Conservation (phyloP, 2,329 filamentous ascomycete species). For the Onygenales sp. region DNA sequence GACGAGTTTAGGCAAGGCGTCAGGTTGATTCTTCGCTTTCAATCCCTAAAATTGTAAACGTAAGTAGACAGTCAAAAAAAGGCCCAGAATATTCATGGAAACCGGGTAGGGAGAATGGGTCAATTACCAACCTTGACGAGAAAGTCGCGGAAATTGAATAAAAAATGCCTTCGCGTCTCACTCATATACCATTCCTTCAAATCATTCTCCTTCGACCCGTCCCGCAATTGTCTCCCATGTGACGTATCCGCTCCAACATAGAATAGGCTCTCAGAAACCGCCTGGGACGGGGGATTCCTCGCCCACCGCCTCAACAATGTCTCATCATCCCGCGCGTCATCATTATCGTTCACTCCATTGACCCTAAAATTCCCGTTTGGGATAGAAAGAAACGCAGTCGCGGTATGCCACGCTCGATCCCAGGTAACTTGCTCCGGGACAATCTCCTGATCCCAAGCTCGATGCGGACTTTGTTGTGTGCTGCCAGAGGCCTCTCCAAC, state of each 20-base stretch:
- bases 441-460: conserved; percentile 3
- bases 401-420: conserved; percentile 33
- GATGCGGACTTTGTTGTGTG: conserved; percentile 3
- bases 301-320: conserved; percentile 23
- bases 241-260: conserved; percentile 21
- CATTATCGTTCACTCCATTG: background rate
- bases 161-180: conserved; percentile 34
- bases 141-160: conserved; percentile 25
- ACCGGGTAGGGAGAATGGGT: background rate
- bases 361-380: conserved; percentile 23
- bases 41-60: conserved; percentile 16
- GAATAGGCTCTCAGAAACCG: conserved; percentile 23
- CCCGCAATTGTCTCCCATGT: conserved; percentile 8
- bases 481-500: conserved; percentile 12
- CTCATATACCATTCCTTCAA: conserved; percentile 35
- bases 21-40: conserved; percentile 14
- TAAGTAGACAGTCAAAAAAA: background rate
- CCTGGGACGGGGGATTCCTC: conserved; percentile 19
- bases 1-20: conserved; percentile 22
- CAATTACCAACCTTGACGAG: conserved; percentile 22
- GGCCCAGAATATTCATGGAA: background rate
- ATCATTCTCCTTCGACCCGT: conserved; percentile 17
- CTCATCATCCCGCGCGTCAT: conserved; percentile 15
- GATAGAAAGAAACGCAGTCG: conserved; percentile 30
- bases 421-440: conserved; percentile 24